A percentile compares a stretch with the other conserved stretches of the same genome.
phyloP scores from a whole-genome alignment of 306 rosid species.

The Morella rubra region DNA sequence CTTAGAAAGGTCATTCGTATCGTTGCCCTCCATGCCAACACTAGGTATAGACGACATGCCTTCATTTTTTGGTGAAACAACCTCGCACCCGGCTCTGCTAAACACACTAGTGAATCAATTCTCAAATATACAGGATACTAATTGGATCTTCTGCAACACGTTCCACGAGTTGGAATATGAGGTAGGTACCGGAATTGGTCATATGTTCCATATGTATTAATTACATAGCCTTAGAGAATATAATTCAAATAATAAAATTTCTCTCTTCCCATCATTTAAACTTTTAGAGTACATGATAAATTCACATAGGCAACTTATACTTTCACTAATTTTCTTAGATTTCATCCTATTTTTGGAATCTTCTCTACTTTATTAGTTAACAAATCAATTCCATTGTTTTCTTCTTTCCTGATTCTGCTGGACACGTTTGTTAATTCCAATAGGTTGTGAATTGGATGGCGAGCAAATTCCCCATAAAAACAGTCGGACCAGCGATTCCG shows the following conservation, averaged over 20 bases:
- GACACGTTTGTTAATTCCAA: background rate
- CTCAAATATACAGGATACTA: conserved; percentile 19
- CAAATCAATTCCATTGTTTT: background rate
- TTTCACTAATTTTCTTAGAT: too few relatives aligned
- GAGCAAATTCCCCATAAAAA: conserved; percentile 18
- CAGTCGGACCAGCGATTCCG: conserved; percentile 24
- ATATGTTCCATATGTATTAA: background rate
- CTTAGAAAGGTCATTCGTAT: background rate
- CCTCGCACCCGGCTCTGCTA: background rate
- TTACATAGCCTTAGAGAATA: too few relatives aligned
- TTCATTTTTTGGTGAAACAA: background rate
- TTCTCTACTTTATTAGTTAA: too few relatives aligned
- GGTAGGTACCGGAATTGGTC: conserved; percentile 2
- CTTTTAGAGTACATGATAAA: too few relatives aligned
- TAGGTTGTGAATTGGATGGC: conserved; percentile 27
- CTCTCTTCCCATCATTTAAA: too few relatives aligned
- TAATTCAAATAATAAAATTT: too few relatives aligned
- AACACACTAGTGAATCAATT: background rate
- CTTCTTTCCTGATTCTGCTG: background rate
- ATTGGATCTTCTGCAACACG: background rate
- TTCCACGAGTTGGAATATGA: conserved; percentile 12
- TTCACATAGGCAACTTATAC: too few relatives aligned
- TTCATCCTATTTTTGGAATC: background rate
- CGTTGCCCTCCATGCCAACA: conserved; percentile 22
- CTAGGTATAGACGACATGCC: conserved; percentile 14